phyloP scores from a whole-genome alignment of 2,329 filamentous ascomycete species.

The Colletotrichum liaoningense region DNA sequence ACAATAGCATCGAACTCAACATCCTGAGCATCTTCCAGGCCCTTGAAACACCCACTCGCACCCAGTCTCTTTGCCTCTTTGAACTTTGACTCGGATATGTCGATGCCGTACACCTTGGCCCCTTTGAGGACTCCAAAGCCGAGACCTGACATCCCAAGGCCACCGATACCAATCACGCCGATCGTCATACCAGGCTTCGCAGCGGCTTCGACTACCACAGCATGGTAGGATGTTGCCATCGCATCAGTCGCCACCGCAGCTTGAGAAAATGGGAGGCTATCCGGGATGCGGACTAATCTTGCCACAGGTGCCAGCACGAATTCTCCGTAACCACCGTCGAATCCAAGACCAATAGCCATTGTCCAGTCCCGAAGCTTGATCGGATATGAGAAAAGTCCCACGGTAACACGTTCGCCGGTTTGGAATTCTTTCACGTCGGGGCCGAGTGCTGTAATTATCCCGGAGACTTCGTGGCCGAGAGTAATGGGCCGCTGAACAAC shows the following conservation, averaged over 20 bases:
- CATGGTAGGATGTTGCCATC: conserved; percentile 52
- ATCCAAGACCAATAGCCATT: conserved; percentile 5
- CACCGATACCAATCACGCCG: conserved; percentile 53
- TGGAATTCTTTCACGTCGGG: neutral
- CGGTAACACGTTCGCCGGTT: conserved; percentile 2
- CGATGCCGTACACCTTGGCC: conserved; percentile 25
- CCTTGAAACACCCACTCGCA: neutral
- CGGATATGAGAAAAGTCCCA: neutral
- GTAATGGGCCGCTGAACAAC: conserved; percentile 15
- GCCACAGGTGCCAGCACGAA: neutral
- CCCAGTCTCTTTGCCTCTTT: neutral
- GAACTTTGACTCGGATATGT: conserved; percentile 11
- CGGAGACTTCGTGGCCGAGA: conserved; percentile 25
- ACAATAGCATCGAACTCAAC: conserved; percentile 4
- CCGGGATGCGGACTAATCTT: conserved; percentile 12
- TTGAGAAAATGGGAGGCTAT: conserved; percentile 39
- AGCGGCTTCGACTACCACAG: conserved; percentile 48
- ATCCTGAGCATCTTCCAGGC: neutral
- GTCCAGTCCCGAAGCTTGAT: neutral
- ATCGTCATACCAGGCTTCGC: conserved; percentile 47
- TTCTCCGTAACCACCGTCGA: conserved; percentile 19
- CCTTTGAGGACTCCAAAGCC: conserved; percentile 6
- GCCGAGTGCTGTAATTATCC: conserved; percentile 1
- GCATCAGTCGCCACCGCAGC: conserved; percentile 54
- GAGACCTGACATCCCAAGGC: conserved; percentile 43